phyloP scores from a whole-genome alignment of 2,329 filamentous ascomycete genomes.

The Diaporthe nobilis region DNA sequence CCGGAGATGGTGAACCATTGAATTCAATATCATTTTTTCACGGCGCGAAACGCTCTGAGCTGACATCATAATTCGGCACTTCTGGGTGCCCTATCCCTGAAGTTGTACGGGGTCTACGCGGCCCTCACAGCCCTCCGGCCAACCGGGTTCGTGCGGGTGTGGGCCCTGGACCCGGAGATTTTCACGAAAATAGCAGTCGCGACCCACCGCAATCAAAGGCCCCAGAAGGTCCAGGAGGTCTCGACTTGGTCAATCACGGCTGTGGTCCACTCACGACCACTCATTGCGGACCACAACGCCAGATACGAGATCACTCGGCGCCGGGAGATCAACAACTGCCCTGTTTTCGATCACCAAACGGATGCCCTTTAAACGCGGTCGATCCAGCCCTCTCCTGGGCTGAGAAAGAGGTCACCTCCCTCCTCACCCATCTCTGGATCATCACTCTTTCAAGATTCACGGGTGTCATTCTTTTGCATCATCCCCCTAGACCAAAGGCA shows the following conservation, averaged over 20 bases:
- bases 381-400: constrained; percentile 22
- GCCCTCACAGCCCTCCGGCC: constrained; percentile 28
- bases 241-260: constrained; percentile 34
- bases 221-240: constrained; percentile 29
- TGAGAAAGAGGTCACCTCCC: constrained; percentile 1
- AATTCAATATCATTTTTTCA: neutral
- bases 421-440: constrained; percentile 35
- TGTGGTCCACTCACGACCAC: constrained; percentile 37
- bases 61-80: constrained; percentile 20
- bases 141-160: neutral
- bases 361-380: constrained; percentile 26
- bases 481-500: constrained; percentile 15
- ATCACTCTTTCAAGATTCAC: constrained; percentile 25
- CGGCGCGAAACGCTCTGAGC: neutral
- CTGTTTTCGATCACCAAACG: constrained; percentile 21
- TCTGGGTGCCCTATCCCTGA: constrained; percentile 19
- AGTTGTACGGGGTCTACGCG: neutral
- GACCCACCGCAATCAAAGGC: constrained; percentile 40
- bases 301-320: constrained; percentile 41
- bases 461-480: constrained; percentile 23
- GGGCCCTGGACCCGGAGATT: constrained; percentile 23
- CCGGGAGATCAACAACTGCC: constrained; percentile 42
- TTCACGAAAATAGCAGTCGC: constrained; percentile 34
- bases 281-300: constrained; percentile 25
- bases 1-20: neutral